Evolutionary conservation across 345 rosid species (phyloP).

Genomic region (Brassica juncea): DNA sequence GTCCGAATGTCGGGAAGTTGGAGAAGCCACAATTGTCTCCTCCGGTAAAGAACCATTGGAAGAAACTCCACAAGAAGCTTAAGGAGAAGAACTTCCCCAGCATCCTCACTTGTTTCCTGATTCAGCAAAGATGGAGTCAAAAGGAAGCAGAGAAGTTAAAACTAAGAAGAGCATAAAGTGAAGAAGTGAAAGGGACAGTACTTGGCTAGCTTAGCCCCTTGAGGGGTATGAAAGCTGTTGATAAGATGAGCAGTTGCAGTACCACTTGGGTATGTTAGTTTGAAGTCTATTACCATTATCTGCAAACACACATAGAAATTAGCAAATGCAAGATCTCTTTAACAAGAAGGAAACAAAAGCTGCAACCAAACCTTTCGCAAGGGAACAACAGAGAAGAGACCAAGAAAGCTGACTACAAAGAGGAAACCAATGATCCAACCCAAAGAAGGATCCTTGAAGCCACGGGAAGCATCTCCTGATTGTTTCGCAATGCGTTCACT

Average conservation of each 20-base stretch:
- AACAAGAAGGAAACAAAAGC: conserved; percentile 10
- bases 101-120: conserved; percentile 72
- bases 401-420: conserved; percentile 84
- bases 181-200: conserved; percentile 25
- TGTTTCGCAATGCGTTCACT: conserved; percentile 59
- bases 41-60: conserved; percentile 82
- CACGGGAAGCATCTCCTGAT: conserved; percentile 43
- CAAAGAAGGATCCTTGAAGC: conserved; percentile 54
- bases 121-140: conserved; percentile 13
- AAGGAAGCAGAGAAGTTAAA: conserved; percentile 24
- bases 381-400: conserved; percentile 79
- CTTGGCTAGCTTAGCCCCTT: conserved; percentile 78
- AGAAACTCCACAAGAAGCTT: conserved; percentile 87
- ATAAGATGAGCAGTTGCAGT: conserved; percentile 83
- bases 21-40: conserved; percentile 65
- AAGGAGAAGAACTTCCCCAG: conserved; percentile 73
- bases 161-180: conserved; percentile 8
- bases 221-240: conserved; percentile 83
- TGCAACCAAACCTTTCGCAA: conserved; percentile 62
- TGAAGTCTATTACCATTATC: conserved; percentile 81
- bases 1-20: conserved; percentile 80
- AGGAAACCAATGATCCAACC: conserved; percentile 83
- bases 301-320: conserved; percentile 33
- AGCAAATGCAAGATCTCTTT: conserved; percentile 18
- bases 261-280: conserved; percentile 78